These are phyloP conservation scores for Buxus sempervirens DNA, from an alignment of 164 flowering plant genomes.

Conservation along the genomic window DNA sequence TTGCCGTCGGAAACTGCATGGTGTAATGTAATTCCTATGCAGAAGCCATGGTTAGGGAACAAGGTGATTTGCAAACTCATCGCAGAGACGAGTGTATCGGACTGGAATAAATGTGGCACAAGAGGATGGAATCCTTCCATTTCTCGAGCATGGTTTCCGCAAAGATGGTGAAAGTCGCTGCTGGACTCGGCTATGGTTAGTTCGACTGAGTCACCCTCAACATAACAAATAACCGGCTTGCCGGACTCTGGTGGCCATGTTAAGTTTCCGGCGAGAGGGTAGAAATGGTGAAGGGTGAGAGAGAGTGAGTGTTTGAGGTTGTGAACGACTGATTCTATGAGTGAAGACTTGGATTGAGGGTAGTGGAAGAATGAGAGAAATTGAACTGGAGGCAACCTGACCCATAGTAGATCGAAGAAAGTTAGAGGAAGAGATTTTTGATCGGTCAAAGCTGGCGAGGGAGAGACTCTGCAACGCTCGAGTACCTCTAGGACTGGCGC, in stretches of 20 bases:
- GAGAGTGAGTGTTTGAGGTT: constrained; percentile 28
- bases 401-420: constrained; percentile 6
- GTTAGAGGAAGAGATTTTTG: constrained; percentile 24
- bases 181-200: constrained; percentile 18
- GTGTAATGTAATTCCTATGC: constrained; percentile 13
- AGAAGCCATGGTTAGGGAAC: constrained; percentile 20
- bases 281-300: constrained; percentile 24
- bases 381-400: neutral
- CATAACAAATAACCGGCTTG: constrained; percentile 14
- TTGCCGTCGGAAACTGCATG: constrained; percentile 14
- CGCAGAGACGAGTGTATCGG: neutral
- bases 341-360: neutral
- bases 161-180: constrained; percentile 4
- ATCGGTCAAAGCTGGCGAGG: neutral
- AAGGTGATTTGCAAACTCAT: constrained; percentile 3
- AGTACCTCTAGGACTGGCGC: no score
- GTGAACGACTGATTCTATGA: constrained; percentile 7
- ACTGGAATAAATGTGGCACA: neutral
- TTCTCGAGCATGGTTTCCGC: no score
- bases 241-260: constrained; percentile 9
- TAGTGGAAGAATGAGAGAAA: neutral
- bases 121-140: no score
- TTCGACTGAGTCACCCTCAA: constrained; percentile 14
- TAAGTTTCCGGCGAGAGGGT: constrained; percentile 26
- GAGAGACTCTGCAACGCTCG: constrained; percentile 11